A percentile compares a stretch with the other conserved stretches of the same genome.
Conservation (phyloP, 1,139 yeast genomes). For the Trichomonascaceae sp. region DNA sequence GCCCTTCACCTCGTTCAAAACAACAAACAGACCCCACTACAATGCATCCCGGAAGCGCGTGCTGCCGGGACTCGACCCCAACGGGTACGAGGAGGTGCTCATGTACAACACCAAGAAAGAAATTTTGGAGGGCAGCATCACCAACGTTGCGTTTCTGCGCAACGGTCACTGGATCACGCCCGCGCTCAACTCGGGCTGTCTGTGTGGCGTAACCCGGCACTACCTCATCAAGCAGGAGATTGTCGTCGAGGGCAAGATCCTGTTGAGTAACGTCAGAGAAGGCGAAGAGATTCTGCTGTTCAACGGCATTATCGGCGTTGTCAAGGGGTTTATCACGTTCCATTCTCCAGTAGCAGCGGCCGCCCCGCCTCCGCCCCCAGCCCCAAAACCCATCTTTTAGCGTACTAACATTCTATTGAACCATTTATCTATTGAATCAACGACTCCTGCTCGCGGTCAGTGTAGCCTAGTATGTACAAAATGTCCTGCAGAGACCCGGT, state of each 20-base stretch:
- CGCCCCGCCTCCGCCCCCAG: neutral
- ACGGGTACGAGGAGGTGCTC: constrained; percentile 45
- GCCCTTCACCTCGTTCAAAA: constrained; percentile 80
- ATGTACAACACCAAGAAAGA: constrained; percentile 47
- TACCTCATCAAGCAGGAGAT: constrained; percentile 42
- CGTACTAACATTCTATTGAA: neutral
- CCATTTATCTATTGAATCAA: constrained; percentile 3
- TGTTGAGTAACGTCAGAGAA: constrained; percentile 31
- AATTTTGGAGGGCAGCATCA: constrained; percentile 74
- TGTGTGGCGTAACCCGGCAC: constrained; percentile 74
- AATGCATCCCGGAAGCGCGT: constrained; percentile 43
- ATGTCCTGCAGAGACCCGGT: constrained; percentile 56
- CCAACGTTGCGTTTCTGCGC: constrained; percentile 59
- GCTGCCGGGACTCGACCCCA: constrained; percentile 10
- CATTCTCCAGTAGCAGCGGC: too few relatives aligned
- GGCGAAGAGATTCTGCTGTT: constrained; percentile 63
- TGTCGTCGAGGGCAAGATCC: constrained; percentile 43
- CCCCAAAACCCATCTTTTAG: neutral
- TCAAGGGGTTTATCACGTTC: constrained; percentile 44
- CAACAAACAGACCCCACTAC: constrained; percentile 60
- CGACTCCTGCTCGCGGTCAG: constrained; percentile 35
- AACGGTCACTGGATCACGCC: constrained; percentile 70
- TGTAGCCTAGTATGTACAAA: constrained; percentile 68
- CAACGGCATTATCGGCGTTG: constrained; percentile 77
- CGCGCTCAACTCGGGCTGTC: constrained; percentile 57